Base-by-base conservation (phyloP, 805 yeast genomes). In the Ogataea trehalophila region DNA sequence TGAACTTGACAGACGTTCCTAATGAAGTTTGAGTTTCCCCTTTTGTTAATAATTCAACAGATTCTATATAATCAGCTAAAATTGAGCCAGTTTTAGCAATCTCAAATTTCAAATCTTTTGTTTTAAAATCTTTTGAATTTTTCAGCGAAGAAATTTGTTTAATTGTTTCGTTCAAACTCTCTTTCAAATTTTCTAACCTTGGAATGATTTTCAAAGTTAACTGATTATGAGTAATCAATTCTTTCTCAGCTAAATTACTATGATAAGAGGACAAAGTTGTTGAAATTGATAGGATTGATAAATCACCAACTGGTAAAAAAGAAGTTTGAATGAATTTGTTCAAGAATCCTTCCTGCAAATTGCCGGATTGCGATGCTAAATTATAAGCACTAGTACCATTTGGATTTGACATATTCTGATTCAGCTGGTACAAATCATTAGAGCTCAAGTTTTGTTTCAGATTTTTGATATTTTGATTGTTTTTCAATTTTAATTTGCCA, bases 41-140 rank as follows among this genome's bases (percentile, higher is more conserved):
- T 37, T 62, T 69, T 36, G 69, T 70, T 46, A 73, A 62, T 40
- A 68, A 63, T 44, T 71, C 76, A 14, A 75, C 66, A 11, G 77
- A 63, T n/a, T 71, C 66, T 37, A 71, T 69, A 58, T 75, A 76
- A 47, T 72, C 75, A 18, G 70, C 69, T 46, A 83, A 61, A 16
- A 77, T 60, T 44, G 77, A 77, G 6, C 87, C 87, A 2, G 87
- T 81, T 44, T 75, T 71, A 46, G 83, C 80, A 34, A 84, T 75
- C 54, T 84, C 88, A 49, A 70, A 74, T 47, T 74, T 76, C 47
- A 84, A 70, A 54, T 77, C 78, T 41, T 78, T 76, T 5, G 63
- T 59, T 53, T 80, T 81, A 66, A 81, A 84, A 62, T 83, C 88
- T 2, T 68, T 64, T 6, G 63, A 59, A 23, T 55, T 55, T 54